These are phyloP conservation scores for Euphorbia corollata DNA, from an alignment of 441 rosid species.

Conservation along the genomic window DNA sequence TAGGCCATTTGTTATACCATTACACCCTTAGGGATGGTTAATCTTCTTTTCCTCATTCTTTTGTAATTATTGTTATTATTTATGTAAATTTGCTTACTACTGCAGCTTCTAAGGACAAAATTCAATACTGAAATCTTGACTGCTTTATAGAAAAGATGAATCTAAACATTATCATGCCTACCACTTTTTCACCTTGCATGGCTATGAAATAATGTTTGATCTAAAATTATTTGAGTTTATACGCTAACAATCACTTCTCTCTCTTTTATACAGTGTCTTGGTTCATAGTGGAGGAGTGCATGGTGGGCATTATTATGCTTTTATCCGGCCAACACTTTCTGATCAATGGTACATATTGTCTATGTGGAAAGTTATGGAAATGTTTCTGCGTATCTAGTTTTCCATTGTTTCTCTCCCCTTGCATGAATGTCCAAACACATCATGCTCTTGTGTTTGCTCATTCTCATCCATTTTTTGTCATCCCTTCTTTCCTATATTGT, in stretches of 20 bases:
- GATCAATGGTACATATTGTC: constrained; percentile 67
- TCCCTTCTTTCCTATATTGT: not conserved
- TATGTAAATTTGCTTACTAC: not conserved
- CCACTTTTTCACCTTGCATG: not conserved
- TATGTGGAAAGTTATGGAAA: not conserved
- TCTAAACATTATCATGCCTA: not conserved
- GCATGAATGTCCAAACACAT: not conserved
- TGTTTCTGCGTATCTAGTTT: not conserved
- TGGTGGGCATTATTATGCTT: constrained; percentile 92
- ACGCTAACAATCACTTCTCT: not conserved
- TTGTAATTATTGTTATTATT: not conserved
- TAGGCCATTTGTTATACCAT: not conserved
- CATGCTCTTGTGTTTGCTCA: not conserved
- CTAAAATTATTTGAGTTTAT: not conserved
- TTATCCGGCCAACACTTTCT: constrained; percentile 75
- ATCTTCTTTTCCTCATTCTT: constrained; percentile 3
- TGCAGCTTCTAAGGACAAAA: not conserved
- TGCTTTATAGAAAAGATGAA: not conserved
- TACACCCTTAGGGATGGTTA: not conserved
- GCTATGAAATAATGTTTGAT: not conserved
- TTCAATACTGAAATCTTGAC: not conserved
- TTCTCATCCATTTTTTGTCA: not conserved
- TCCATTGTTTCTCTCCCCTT: not conserved
- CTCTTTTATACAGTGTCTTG: constrained; percentile 49
- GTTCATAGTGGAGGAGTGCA: constrained; percentile 93